These are phyloP conservation scores for Phialophora chinensis DNA, from an alignment of 2,329 filamentous ascomycete genomes.

Conservation along the genomic window DNA sequence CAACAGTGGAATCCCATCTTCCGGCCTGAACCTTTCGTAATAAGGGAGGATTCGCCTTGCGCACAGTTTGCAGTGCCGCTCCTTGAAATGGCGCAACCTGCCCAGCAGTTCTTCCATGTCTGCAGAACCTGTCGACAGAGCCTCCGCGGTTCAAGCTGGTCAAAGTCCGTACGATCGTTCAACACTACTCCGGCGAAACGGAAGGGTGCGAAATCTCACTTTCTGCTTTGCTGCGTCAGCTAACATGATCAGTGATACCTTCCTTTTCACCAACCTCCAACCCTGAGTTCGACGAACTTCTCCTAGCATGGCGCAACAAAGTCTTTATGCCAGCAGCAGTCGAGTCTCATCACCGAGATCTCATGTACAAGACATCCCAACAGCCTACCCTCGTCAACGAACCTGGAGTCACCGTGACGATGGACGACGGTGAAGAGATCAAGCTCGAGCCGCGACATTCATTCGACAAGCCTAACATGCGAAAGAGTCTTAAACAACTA, in stretches of 20 bases:
- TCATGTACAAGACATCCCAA: constrained; percentile 49
- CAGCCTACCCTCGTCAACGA: constrained; percentile 47
- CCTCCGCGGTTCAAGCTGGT: constrained; percentile 38
- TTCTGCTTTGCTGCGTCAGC: not conserved
- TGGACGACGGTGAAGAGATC: constrained; percentile 48
- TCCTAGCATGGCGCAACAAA: constrained; percentile 51
- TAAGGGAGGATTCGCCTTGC: not conserved
- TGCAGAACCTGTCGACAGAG: constrained; percentile 42
- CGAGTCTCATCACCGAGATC: constrained; percentile 45
- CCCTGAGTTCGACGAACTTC: constrained; percentile 49
- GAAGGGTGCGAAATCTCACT: constrained; percentile 28
- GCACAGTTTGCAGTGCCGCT: constrained; percentile 3
- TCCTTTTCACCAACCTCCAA: constrained; percentile 49
- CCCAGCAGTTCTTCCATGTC: constrained; percentile 48
- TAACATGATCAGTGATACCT: constrained; percentile 44
- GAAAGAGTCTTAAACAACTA: constrained; percentile 42
- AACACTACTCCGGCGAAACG: constrained; percentile 32
- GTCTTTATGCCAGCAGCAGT: constrained; percentile 53
- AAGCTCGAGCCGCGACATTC: constrained; percentile 47
- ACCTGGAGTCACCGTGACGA: constrained; percentile 49
- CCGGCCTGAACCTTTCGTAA: not conserved
- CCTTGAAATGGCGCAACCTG: constrained; percentile 46
- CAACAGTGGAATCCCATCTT: not conserved
- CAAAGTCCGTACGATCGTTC: constrained; percentile 33
- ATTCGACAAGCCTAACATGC: constrained; percentile 44